Conservation (phyloP, 257 asterid species). For the Petunia secreta region DNA sequence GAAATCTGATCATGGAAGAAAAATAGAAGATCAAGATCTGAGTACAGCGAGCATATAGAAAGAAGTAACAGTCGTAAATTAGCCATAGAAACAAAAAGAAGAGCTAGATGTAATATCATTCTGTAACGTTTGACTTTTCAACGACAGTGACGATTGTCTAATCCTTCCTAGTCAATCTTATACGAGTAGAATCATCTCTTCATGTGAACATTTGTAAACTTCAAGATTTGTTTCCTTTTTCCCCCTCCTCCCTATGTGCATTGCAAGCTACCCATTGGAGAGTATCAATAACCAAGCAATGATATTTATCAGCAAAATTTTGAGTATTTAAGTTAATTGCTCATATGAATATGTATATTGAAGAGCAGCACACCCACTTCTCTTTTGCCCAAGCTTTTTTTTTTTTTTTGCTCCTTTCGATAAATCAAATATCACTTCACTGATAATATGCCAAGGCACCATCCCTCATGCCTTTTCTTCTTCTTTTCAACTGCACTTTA, state of each 20-base stretch:
- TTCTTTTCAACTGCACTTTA: not conserved
- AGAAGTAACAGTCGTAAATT: not conserved
- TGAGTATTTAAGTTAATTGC: constrained; percentile 8
- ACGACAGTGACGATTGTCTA: not conserved
- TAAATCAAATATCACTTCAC: not conserved
- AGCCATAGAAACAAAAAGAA: constrained; percentile 1
- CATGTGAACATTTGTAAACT: not conserved
- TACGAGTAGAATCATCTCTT: constrained; percentile 1
- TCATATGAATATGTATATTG: not conserved
- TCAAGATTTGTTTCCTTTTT: not conserved
- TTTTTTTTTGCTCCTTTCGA: not conserved
- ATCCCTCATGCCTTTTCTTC: not conserved
- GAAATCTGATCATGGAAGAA: constrained; percentile 53
- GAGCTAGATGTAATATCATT: not conserved
- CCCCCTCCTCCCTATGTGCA: not conserved
- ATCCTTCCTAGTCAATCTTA: not conserved
- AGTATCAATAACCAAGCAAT: not conserved
- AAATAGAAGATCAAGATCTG: constrained; percentile 30
- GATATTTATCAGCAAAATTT: not conserved
- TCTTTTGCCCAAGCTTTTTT: not conserved
- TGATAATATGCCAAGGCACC: not conserved
- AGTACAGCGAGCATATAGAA: constrained; percentile 9
- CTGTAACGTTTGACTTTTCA: not conserved
- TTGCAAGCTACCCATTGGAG: not conserved
- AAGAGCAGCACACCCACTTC: not conserved